Percentiles rank a stretch among this genome's conserved stretches.
Evolutionary conservation across 805 yeast genomes (phyloP).

Genomic region (Jamesozyma spencerorum): DNA sequence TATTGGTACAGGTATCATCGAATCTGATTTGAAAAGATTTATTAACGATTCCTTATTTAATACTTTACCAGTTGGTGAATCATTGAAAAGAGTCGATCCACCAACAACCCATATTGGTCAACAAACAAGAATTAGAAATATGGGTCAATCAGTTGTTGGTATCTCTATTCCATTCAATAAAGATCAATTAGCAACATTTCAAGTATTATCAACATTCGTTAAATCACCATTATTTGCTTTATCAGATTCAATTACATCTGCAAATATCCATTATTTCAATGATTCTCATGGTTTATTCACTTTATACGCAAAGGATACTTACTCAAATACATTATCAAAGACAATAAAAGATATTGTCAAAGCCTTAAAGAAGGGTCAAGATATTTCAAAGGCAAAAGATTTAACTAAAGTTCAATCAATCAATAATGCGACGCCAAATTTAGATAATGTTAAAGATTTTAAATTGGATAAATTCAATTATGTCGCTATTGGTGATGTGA

Average conservation of each 20-base stretch:
- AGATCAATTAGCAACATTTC: conserved; percentile 54
- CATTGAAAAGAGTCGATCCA: conserved; percentile 33
- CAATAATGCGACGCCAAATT: conserved; percentile 30
- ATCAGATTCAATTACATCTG: conserved; percentile 44
- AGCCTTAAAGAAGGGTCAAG: conserved; percentile 42
- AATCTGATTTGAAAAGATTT: conserved; percentile 58
- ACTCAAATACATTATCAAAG: conserved; percentile 48
- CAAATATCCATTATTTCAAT: conserved; percentile 55
- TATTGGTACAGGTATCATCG: conserved; percentile 63
- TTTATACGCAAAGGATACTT: conserved; percentile 51
- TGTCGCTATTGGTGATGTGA: conserved; percentile 84
- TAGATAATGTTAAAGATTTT: conserved; percentile 29
- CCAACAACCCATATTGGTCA: conserved; percentile 47
- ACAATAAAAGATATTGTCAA: conserved; percentile 54
- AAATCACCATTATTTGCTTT: conserved; percentile 48
- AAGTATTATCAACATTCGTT: conserved; percentile 62
- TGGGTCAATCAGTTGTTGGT: conserved; percentile 62
- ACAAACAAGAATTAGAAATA: conserved; percentile 56
- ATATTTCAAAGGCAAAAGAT: conserved; percentile 51
- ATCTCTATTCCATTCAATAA: conserved; percentile 71
- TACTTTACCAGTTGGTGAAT: conserved; percentile 50
- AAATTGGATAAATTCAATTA: conserved; percentile 62
- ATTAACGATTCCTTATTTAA: conserved; percentile 55
- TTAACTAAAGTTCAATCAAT: conserved; percentile 39
- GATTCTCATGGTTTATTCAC: conserved; percentile 80